Conservation (phyloP, 2,329 filamentous ascomycete genomes). For the Cadophora malorum region DNA sequence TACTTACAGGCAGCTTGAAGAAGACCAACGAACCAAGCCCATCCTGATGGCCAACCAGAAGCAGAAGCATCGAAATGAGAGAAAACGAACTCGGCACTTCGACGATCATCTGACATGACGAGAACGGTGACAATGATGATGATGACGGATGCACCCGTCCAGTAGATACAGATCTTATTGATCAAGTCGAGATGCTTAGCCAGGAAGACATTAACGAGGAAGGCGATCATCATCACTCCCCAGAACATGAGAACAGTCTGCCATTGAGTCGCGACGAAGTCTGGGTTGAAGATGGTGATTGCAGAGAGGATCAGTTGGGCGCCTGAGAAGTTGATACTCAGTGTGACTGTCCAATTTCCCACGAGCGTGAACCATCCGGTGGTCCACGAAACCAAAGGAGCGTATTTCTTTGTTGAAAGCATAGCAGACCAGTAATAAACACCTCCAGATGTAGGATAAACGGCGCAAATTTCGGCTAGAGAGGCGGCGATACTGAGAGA, state of each 20-base stretch:
- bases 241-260: conserved; percentile 76
- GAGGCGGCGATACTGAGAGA: conserved; percentile 69
- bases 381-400: conserved; percentile 71
- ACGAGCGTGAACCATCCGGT: conserved; percentile 76
- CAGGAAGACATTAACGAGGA: conserved; percentile 68
- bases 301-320: conserved; percentile 71
- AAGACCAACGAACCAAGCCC: conserved; percentile 76
- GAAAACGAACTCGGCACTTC: conserved; percentile 70
- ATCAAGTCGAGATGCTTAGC: conserved; percentile 68
- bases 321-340: conserved; percentile 75
- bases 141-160: conserved; percentile 69
- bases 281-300: conserved; percentile 73
- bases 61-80: conserved; percentile 69
- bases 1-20: conserved; percentile 60
- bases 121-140: conserved; percentile 70
- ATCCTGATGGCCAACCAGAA: conserved; percentile 71
- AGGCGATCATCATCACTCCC: conserved; percentile 71
- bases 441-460: conserved; percentile 71
- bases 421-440: conserved; percentile 77
- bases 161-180: conserved; percentile 76
- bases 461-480: conserved; percentile 72
- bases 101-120: conserved; percentile 60
- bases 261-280: conserved; percentile 70
- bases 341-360: conserved; percentile 72
- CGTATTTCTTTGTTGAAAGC: conserved; percentile 68